Conservation (phyloP, 371 early-diverging fungal species). For the Mortierella polycephala region DNA sequence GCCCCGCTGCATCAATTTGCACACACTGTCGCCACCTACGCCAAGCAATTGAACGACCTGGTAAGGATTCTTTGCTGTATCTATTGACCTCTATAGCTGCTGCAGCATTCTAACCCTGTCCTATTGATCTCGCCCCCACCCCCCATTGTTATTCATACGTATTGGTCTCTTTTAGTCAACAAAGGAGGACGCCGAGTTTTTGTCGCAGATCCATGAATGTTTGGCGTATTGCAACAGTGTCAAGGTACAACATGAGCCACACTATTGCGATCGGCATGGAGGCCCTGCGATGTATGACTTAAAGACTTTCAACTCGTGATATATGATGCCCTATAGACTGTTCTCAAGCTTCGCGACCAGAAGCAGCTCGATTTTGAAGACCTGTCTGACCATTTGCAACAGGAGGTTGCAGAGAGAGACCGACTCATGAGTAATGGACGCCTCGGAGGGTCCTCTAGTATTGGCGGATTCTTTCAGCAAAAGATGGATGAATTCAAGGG, state of each 20-base stretch:
- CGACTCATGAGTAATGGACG: constrained; percentile 65
- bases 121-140: background rate
- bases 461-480: constrained; percentile 85
- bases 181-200: constrained; percentile 81
- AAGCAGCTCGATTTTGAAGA: constrained; percentile 96
- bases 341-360: constrained; percentile 88
- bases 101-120: background rate
- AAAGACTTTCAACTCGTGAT: too few relatives aligned
- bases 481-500: constrained; percentile 92
- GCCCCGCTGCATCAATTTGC: constrained; percentile 73
- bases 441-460: constrained; percentile 58
- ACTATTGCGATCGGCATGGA: background rate
- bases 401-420: constrained; percentile 70
- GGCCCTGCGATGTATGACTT: too few relatives aligned
- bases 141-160: background rate
- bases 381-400: constrained; percentile 78
- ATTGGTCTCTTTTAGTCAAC: constrained; percentile 49
- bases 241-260: constrained; percentile 63
- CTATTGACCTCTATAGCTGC: background rate
- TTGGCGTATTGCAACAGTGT: constrained; percentile 87
- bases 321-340: constrained; percentile 60
- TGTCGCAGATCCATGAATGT: constrained; percentile 86
- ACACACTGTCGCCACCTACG: constrained; percentile 67
- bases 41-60: constrained; percentile 71
- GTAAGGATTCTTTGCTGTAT: constrained; percentile 44